Conservation (phyloP, 441 rosid species). For the Jatropha podagrica region DNA sequence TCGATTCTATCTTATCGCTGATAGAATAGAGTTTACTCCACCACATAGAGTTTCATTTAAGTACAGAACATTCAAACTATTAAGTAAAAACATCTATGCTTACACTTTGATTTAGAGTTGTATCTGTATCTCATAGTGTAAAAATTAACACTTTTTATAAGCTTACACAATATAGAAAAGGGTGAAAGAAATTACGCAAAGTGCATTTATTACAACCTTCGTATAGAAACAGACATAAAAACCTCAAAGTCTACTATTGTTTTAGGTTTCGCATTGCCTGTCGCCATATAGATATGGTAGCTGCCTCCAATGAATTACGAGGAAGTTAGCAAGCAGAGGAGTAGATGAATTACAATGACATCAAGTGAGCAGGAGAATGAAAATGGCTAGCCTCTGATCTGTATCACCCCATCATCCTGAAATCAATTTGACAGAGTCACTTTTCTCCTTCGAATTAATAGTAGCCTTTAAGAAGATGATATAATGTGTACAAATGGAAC, state of each 20-base stretch:
- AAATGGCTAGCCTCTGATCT: not conserved
- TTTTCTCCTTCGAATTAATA: not conserved
- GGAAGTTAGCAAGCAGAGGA: not conserved
- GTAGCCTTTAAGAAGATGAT: not conserved
- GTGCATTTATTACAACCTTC: not conserved
- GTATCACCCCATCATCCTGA: constrained; percentile 3
- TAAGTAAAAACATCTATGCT: not conserved
- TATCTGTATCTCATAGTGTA: not conserved
- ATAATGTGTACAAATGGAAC: not conserved
- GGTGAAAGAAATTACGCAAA: not conserved
- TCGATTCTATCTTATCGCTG: too few species aligned
- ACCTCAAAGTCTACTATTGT: not conserved
- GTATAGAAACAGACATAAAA: not conserved
- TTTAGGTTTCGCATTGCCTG: constrained; percentile 7
- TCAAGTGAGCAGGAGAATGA: not conserved
- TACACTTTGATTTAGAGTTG: not conserved
- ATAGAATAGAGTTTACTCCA: too few species aligned
- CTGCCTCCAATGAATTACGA: not conserved
- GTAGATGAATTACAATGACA: not conserved
- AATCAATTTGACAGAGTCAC: not conserved
- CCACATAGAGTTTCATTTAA: too few species aligned
- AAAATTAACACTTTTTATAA: not conserved
- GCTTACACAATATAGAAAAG: not conserved
- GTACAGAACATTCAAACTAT: not conserved
- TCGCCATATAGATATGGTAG: not conserved